Percentiles rank a stretch among this genome's conserved stretches.
phyloP scores from a whole-genome alignment of 1,139 yeast species.

The Pichia sp. region DNA sequence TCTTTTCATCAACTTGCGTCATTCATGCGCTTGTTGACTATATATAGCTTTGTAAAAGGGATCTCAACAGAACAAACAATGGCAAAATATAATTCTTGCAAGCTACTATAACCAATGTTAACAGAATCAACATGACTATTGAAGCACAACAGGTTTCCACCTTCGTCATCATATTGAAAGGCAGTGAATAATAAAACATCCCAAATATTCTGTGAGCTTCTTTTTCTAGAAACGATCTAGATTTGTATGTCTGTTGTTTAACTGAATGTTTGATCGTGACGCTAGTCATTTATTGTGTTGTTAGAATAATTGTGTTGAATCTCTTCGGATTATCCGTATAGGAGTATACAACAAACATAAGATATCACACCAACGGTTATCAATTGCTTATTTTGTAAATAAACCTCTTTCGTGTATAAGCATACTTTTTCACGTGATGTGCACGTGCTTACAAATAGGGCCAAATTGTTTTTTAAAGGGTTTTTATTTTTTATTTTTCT shows the following conservation, averaged over 20 bases:
- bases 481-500: too few species aligned
- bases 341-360: too few species aligned
- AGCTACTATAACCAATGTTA: constrained; percentile 1
- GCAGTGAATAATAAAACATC: constrained; percentile 3
- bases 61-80: constrained; percentile 1
- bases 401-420: too few species aligned
- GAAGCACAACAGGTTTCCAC: constrained; percentile 2
- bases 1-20: too few species aligned
- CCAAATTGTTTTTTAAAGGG: too few species aligned
- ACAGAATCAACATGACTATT: background rate
- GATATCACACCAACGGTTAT: too few species aligned
- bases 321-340: too few species aligned
- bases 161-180: constrained; percentile 2
- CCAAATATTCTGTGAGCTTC: constrained; percentile 4
- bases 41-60: background rate
- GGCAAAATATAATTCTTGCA: constrained; percentile 10
- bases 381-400: too few species aligned
- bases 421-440: too few species aligned
- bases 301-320: background rate
- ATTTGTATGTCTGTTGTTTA: constrained; percentile 1
- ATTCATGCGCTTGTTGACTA: too few species aligned
- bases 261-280: background rate
- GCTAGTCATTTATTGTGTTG: background rate
- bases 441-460: too few species aligned
- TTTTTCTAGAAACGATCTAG: constrained; percentile 1